These are phyloP conservation scores for Gracilaria vermiculophylla DNA, from an alignment of 23 red algal genomes.

Conservation along the genomic window DNA sequence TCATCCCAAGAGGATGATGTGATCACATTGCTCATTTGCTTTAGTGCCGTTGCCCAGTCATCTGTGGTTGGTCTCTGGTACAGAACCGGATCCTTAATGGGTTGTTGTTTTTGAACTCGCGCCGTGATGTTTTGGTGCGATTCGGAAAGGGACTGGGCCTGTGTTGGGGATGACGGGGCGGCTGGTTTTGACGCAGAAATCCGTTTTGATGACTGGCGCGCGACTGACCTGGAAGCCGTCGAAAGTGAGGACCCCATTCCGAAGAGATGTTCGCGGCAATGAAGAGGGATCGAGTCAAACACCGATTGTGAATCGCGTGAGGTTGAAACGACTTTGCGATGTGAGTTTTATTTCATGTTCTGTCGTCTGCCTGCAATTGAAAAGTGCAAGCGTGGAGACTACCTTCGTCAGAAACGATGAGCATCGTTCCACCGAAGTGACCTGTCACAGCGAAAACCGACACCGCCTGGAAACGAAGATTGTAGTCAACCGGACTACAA, in stretches of 20 bases:
- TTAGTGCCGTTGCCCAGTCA: conserved; percentile 33
- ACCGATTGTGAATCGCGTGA: background rate
- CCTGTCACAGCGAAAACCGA: too few species aligned
- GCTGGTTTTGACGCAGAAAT: background rate
- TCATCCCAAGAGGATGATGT: conserved; percentile 1
- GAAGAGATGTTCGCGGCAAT: background rate
- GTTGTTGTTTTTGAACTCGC: background rate
- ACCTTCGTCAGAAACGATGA: too few species aligned
- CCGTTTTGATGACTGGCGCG: background rate
- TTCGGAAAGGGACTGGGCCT: too few species aligned
- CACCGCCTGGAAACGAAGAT: too few species aligned
- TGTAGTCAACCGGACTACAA: too few species aligned
- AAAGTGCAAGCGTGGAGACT: too few species aligned
- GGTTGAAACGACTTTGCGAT: too few species aligned
- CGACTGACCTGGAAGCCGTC: background rate
- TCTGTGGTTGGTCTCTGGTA: conserved; percentile 14
- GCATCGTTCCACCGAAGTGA: too few species aligned
- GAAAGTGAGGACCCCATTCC: background rate
- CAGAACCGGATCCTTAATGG: background rate
- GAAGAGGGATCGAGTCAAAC: background rate
- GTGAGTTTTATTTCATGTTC: too few species aligned
- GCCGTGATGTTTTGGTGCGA: background rate
- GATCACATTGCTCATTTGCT: conserved; percentile 20
- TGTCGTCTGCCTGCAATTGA: too few species aligned
- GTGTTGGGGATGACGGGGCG: background rate